These are phyloP conservation scores for Solidago caesia DNA, from an alignment of 129 eudicot species.

Conservation along the genomic window DNA sequence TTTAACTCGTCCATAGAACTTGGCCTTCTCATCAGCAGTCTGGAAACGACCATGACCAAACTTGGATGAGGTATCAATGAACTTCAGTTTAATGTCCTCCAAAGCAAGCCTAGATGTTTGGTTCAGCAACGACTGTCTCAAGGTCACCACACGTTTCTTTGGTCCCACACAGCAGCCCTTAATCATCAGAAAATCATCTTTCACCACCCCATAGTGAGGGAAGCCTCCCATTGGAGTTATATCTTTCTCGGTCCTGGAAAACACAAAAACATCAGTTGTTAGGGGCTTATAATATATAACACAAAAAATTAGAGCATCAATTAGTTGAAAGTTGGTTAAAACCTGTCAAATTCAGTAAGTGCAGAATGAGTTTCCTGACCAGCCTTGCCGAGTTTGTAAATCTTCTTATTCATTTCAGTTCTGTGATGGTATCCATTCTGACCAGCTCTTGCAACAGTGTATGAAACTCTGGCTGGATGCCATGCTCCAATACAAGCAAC, in stretches of 20 bases:
- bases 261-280: not conserved
- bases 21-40: conserved; percentile 54
- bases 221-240: conserved; percentile 73
- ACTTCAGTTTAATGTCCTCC: conserved; percentile 67
- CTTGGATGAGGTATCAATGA: conserved; percentile 58
- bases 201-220: conserved; percentile 66
- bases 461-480: conserved; percentile 73
- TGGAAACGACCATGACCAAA: conserved; percentile 69
- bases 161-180: conserved; percentile 76
- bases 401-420: conserved; percentile 65
- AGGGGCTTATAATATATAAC: not conserved
- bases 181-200: conserved; percentile 61
- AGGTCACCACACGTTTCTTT: conserved; percentile 62
- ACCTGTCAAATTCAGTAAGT: conserved; percentile 58
- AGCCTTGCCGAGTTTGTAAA: conserved; percentile 56
- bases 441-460: conserved; percentile 70
- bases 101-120: conserved; percentile 61
- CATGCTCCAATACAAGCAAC: conserved; percentile 72
- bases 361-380: conserved; percentile 62
- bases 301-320: too few relatives aligned
- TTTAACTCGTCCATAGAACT: conserved; percentile 45
- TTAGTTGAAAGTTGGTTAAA: not conserved
- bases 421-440: conserved; percentile 66
- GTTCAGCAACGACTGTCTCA: conserved; percentile 55
- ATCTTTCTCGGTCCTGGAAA: conserved; percentile 59